Percentiles rank a stretch among this genome's conserved stretches.
phyloP scores from a whole-genome alignment of 192 early-diverging fungal genomes.

The Entrophospora sp. region DNA sequence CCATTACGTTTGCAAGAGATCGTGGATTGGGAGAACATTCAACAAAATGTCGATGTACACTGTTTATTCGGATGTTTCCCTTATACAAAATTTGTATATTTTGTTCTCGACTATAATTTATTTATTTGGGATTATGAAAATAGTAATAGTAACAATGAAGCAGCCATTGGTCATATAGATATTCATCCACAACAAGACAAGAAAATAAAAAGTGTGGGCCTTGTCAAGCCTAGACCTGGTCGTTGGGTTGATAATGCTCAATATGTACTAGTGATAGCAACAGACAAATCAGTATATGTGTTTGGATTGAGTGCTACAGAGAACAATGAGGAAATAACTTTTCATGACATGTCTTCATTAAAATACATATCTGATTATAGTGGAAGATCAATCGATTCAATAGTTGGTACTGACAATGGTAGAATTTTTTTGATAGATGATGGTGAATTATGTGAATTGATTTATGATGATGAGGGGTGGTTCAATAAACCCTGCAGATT shows the following conservation, averaged over 20 bases:
- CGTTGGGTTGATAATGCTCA: constrained; percentile 9
- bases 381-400: not conserved
- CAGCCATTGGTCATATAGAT: constrained; percentile 3
- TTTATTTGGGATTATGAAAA: constrained; percentile 12
- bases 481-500: not conserved
- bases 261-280: constrained; percentile 1
- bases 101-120: not conserved
- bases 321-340: not conserved
- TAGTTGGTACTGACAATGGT: constrained; percentile 10
- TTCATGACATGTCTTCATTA: constrained; percentile 6
- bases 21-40: too few species aligned
- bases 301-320: not conserved
- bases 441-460: constrained; percentile 4
- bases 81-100: constrained; percentile 3
- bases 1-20: not conserved
- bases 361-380: constrained; percentile 1
- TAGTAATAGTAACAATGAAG: not conserved
- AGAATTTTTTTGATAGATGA: constrained; percentile 8
- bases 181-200: constrained; percentile 1
- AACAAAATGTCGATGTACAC: not conserved
- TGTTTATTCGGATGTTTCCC: not conserved
- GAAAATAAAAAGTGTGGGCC: constrained; percentile 3
- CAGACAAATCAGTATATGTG: not conserved
- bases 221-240: not conserved
- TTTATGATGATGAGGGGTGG: constrained; percentile 14